Percentiles rank a stretch among this genome's conserved stretches.
These are phyloP conservation scores for Striga asiatica DNA, from an alignment of 257 asterid species.

Conservation along the genomic window DNA sequence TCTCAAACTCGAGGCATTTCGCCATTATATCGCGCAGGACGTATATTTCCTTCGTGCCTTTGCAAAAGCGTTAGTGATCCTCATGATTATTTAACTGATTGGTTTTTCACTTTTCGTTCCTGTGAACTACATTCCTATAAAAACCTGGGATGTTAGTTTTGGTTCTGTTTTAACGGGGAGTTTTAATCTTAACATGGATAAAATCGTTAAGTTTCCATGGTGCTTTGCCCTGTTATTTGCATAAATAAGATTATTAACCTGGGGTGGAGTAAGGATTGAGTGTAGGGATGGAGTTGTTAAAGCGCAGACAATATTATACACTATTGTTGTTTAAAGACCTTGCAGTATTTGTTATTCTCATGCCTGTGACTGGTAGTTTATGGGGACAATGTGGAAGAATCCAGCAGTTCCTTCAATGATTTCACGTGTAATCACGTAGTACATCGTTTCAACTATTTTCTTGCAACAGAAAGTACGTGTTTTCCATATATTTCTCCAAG, in stretches of 20 bases:
- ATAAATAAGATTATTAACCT: background rate
- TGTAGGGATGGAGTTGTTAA: too few relatives aligned
- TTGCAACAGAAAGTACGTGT: too few relatives aligned
- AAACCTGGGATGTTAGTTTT: background rate
- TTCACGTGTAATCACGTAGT: too few relatives aligned
- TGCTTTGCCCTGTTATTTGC: background rate
- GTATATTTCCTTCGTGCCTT: slow-evolving; percentile 59
- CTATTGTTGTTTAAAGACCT: too few relatives aligned
- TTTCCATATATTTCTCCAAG: background rate
- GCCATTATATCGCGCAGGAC: slow-evolving; percentile 71
- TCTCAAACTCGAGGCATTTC: slow-evolving; percentile 51
- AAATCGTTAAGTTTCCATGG: background rate
- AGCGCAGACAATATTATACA: background rate
- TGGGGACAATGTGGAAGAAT: background rate
- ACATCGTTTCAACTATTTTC: too few relatives aligned
- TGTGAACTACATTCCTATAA: too few relatives aligned
- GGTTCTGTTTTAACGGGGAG: background rate
- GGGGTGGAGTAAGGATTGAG: background rate
- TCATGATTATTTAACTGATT: slow-evolving; percentile 1
- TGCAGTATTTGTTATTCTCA: background rate
- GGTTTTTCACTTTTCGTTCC: background rate
- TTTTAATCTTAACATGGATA: background rate
- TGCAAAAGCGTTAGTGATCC: slow-evolving; percentile 56
- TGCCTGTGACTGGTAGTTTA: background rate
- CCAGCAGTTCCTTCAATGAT: too few relatives aligned